These are phyloP conservation scores for Haplosporangium gracile DNA, from an alignment of 192 early-diverging fungal genomes.

Conservation along the genomic window DNA sequence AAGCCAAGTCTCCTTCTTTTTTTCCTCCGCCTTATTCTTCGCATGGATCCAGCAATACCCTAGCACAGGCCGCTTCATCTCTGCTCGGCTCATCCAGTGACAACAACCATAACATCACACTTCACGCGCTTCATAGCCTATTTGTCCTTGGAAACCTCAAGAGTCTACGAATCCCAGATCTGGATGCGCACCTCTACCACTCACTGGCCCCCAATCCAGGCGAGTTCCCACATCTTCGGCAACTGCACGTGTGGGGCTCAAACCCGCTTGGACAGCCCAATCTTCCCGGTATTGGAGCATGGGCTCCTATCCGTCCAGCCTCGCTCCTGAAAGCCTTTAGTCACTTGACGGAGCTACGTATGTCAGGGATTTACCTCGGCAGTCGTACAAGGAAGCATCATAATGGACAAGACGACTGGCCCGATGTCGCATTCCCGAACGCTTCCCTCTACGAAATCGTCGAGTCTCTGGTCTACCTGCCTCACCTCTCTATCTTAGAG, in stretches of 20 bases:
- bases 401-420: background rate
- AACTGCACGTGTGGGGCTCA: conserved; percentile 24
- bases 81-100: background rate
- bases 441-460: background rate
- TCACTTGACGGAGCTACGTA: conserved; percentile 21
- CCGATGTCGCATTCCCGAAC: background rate
- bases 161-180: conserved; percentile 24
- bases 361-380: conserved; percentile 21
- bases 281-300: background rate
- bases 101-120: background rate
- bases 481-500: conserved; percentile 11
- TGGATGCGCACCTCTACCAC: background rate
- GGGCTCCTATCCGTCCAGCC: background rate
- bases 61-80: background rate
- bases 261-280: background rate
- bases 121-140: conserved; percentile 9
- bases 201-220: conserved; percentile 8
- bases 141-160: conserved; percentile 22
- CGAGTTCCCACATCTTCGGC: conserved; percentile 23
- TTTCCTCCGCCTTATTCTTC: conserved; percentile 16
- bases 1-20: background rate
- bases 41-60: background rate
- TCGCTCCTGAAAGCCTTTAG: conserved; percentile 19
- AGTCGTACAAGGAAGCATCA: background rate
- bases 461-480: conserved; percentile 14